Percentiles rank a stretch among this genome's conserved stretches.
Conservation (phyloP, 169 alveolate genomes). For the Plasmodium gallinaceum region DNA sequence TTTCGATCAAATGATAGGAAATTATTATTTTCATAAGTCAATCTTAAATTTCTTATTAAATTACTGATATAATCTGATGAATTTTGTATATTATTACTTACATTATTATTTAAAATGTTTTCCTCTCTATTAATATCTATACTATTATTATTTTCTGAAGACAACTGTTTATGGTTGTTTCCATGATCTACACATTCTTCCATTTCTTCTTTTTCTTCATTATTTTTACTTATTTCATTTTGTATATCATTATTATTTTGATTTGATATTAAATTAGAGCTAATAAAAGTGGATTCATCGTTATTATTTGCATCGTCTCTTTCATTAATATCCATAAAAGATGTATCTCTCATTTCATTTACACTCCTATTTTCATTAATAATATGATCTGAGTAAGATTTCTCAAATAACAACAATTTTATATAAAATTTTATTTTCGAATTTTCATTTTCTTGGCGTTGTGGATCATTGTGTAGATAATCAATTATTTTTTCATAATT, state of each 20-base stretch:
- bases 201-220: not conserved
- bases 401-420: constrained; percentile 59
- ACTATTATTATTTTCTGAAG: not conserved
- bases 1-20: constrained; percentile 48
- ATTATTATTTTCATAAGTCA: constrained; percentile 35
- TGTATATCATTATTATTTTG: not conserved
- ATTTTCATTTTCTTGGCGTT: constrained; percentile 55
- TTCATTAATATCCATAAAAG: not conserved
- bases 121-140: constrained; percentile 10
- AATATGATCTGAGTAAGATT: constrained; percentile 12
- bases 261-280: not conserved
- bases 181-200: not conserved
- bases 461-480: constrained; percentile 60
- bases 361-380: not conserved
- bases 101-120: not conserved
- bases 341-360: not conserved
- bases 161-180: not conserved
- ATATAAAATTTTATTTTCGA: constrained; percentile 53
- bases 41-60: constrained; percentile 40
- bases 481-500: constrained; percentile 76
- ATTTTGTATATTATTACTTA: constrained; percentile 18
- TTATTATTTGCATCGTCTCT: not conserved
- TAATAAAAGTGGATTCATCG: not conserved
- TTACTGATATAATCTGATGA: constrained; percentile 59
- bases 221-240: not conserved